Percentiles rank a stretch among this genome's conserved stretches.
Conservation (phyloP, 2,329 filamentous ascomycete species). For the Cryphonectria nitschkei region DNA sequence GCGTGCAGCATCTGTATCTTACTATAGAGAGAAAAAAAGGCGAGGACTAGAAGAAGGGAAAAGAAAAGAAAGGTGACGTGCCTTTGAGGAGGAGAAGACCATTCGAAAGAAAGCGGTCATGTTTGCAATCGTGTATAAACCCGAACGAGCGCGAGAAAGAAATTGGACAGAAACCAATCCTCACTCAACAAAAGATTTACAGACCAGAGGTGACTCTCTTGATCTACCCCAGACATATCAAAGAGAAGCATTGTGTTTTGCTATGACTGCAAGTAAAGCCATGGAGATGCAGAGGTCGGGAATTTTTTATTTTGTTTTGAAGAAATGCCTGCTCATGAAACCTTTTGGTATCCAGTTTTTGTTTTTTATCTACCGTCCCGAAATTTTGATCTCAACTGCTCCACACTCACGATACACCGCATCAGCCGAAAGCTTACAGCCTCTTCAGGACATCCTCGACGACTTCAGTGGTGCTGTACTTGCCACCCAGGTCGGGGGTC, state of each 20-base stretch:
- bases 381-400: not conserved
- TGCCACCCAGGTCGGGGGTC: conserved; percentile 89
- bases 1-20: conserved; percentile 21
- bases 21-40: not conserved
- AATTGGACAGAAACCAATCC: conserved; percentile 17
- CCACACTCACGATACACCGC: not conserved
- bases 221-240: not conserved
- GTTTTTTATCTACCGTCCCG: conserved; percentile 3
- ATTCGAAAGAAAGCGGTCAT: conserved; percentile 10
- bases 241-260: not conserved
- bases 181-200: conserved; percentile 9
- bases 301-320: not conserved
- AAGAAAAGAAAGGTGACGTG: not conserved
- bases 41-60: conserved; percentile 8
- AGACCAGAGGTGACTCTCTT: not conserved
- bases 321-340: not conserved
- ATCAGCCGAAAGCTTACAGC: conserved; percentile 56
- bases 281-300: not conserved
- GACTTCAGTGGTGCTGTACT: conserved; percentile 83
- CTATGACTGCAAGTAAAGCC: not conserved
- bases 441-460: conserved; percentile 83
- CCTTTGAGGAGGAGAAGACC: not conserved
- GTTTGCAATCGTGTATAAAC: conserved; percentile 13
- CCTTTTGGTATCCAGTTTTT: conserved; percentile 13
- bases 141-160: conserved; percentile 9